Evolutionary conservation across 768 basidiomycete species (phyloP).

Genomic region (Pulveroboletus frians): DNA sequence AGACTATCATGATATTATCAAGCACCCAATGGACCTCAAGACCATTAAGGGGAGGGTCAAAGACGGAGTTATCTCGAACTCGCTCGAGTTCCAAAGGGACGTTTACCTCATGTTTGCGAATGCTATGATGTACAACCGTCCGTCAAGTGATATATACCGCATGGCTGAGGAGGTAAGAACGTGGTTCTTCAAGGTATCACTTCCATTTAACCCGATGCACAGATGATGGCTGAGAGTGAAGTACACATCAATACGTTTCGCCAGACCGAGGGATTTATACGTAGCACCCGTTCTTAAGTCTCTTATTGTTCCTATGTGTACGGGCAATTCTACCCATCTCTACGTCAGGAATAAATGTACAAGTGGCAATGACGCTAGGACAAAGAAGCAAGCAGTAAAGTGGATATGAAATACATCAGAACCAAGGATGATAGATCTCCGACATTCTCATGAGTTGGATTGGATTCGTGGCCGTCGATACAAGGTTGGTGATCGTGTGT

Average conservation of each 20-base stretch:
- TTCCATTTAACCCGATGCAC: neutral
- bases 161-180: constrained; percentile 86
- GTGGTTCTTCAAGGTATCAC: neutral
- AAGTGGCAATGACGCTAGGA: constrained; percentile 1
- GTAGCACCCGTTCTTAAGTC: constrained; percentile 32
- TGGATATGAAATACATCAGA: constrained; percentile 34
- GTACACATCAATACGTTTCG: constrained; percentile 61
- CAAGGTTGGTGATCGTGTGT: constrained; percentile 77
- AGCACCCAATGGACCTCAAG: constrained; percentile 93
- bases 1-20: constrained; percentile 88
- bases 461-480: constrained; percentile 84
- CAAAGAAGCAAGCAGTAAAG: neutral
- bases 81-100: constrained; percentile 86
- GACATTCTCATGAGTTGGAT: constrained; percentile 80
- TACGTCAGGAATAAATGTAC: constrained; percentile 2
- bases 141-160: constrained; percentile 75
- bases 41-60: constrained; percentile 84
- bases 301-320: neutral
- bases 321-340: neutral
- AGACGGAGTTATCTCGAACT: constrained; percentile 75
- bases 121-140: constrained; percentile 94
- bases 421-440: constrained; percentile 85
- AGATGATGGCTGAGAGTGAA: constrained; percentile 80
- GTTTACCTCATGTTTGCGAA: constrained; percentile 94
- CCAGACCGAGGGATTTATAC: constrained; percentile 69